Evolutionary conservation across 1,284 basidiomycete genomes (phyloP), one percentile per base, ranked within the genome.

Genomic region (Ganoderma boninense): DNA sequence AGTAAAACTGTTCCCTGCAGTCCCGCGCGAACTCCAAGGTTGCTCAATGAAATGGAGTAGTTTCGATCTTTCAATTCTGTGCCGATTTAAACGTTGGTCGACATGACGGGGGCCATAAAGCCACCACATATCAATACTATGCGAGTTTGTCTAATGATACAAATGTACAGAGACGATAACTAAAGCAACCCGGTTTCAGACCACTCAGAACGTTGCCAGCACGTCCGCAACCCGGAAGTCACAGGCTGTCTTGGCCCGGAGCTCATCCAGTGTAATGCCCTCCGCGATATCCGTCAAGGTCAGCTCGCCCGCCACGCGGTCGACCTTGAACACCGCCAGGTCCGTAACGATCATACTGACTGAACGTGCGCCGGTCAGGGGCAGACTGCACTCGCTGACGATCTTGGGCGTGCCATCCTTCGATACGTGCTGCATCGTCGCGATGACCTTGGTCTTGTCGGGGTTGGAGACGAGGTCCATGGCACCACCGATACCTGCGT

Each of bases 381-480:
- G 97, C 44, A 98, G 87, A 2, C 87, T 86, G 81, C 96, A 97
- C 78, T 93, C 83, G 75, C 92, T 86, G 65, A 97, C 87, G 71
- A 99, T 91, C 86, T 99, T 99, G 65, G 93, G 90, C 74, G 89
- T 89, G 64, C 96, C 97, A 78, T 95, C 91, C 84, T 97, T 98
- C 65, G 95, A 92, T 74, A 90, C 90, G 82, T 97, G 97, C 78
- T 98, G 95, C 87, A 95, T 94, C 60, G 95, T 89, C 5, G 90
- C 95, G 70, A 97, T 95, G 72, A 95, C 92, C 82, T 93, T 95
- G 62, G 96, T 97, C 83, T 92, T 90, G 80, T 96, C 95, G 1
- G 95, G 96, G 82, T 96, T 97, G 60, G 95, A 96, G 68, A 97
- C 95, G 65, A 97, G 90, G 79, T 97, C 96, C 96, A 98, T 98